These are phyloP conservation scores for Poronia punctata DNA, from an alignment of 495 filamentous ascomycete species.

Conservation along the genomic window DNA sequence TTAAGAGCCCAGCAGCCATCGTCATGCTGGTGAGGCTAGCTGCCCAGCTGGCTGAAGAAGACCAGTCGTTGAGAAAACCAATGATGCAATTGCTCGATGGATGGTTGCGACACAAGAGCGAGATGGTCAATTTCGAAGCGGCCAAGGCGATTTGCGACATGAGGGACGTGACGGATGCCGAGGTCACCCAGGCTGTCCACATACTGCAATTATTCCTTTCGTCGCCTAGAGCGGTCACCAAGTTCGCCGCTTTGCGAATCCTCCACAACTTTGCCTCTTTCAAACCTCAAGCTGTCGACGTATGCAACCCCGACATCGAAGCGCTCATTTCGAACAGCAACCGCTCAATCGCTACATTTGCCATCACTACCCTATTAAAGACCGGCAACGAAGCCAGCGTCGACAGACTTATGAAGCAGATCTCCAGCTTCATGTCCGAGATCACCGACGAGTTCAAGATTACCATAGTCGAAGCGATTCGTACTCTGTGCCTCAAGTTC, in stretches of 20 bases:
- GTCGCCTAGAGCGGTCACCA: conserved; percentile 92
- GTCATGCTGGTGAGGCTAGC: conserved; percentile 89
- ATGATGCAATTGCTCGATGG: conserved; percentile 95
- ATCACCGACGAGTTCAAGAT: conserved; percentile 99
- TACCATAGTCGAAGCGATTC: conserved; percentile 96
- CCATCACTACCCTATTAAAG: conserved; percentile 95
- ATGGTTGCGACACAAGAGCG: conserved; percentile 96
- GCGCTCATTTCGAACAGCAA: conserved; percentile 92
- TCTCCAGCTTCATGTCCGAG: conserved; percentile 93
- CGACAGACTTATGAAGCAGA: conserved; percentile 97
- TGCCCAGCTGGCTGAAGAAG: conserved; percentile 91
- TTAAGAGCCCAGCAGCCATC: conserved; percentile 90
- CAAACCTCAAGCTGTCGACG: conserved; percentile 84
- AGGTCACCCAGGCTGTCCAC: conserved; percentile 89
- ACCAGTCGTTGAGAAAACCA: conserved; percentile 76
- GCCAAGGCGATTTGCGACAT: conserved; percentile 96
- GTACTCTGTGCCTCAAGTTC: conserved; percentile 95
- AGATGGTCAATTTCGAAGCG: conserved; percentile 99
- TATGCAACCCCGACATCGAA: conserved; percentile 97
- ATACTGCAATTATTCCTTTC: conserved; percentile 93
- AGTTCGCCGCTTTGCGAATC: conserved; percentile 95
- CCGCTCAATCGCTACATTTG: conserved; percentile 95
- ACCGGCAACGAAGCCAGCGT: conserved; percentile 96
- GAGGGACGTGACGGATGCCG: conserved; percentile 84
- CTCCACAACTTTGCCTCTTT: conserved; percentile 92